phyloP scores from a whole-genome alignment of 2,329 filamentous ascomycete genomes.

The Penicillium hesseltinei region DNA sequence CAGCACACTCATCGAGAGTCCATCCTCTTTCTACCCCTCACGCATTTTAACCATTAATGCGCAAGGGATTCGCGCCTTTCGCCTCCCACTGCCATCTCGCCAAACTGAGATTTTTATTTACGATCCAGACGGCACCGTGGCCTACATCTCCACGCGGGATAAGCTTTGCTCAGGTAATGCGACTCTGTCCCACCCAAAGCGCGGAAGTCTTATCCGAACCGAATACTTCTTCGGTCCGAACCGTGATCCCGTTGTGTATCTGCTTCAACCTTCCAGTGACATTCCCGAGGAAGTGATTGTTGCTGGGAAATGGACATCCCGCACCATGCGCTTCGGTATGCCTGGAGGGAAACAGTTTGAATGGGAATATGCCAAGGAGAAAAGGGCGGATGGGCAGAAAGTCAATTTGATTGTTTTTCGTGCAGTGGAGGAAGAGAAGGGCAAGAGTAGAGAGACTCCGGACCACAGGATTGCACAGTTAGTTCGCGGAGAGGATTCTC shows the following conservation, averaged over 20 bases:
- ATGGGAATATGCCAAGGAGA: slow-evolving; percentile 55
- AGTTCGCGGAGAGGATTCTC: slow-evolving; percentile 41
- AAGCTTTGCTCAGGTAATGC: slow-evolving; percentile 51
- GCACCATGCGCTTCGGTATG: slow-evolving; percentile 49
- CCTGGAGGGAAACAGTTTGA: slow-evolving; percentile 51
- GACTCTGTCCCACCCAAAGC: slow-evolving; percentile 42
- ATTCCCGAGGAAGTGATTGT: slow-evolving; percentile 30
- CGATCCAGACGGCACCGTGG: slow-evolving; percentile 38
- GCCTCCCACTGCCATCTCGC: slow-evolving; percentile 38
- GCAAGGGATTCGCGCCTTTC: slow-evolving; percentile 28
- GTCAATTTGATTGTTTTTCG: slow-evolving; percentile 29
- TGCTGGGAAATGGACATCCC: slow-evolving; percentile 46
- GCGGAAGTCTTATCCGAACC: slow-evolving; percentile 48
- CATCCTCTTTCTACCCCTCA: slow-evolving; percentile 10
- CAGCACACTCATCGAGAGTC: slow-evolving; percentile 7
- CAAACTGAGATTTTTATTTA: slow-evolving; percentile 39
- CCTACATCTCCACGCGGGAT: slow-evolving; percentile 54
- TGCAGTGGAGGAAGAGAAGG: slow-evolving; percentile 8
- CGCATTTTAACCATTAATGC: slow-evolving; percentile 24
- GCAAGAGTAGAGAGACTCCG: slow-evolving; percentile 13
- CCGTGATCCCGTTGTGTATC: slow-evolving; percentile 49
- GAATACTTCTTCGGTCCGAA: slow-evolving; percentile 59
- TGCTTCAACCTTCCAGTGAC: slow-evolving; percentile 28
- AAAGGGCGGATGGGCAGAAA: slow-evolving; percentile 36
- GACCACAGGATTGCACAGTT: slow-evolving; percentile 38